Evolutionary conservation across 1,284 basidiomycete genomes (phyloP).

Genomic region (Melampsora americana): DNA sequence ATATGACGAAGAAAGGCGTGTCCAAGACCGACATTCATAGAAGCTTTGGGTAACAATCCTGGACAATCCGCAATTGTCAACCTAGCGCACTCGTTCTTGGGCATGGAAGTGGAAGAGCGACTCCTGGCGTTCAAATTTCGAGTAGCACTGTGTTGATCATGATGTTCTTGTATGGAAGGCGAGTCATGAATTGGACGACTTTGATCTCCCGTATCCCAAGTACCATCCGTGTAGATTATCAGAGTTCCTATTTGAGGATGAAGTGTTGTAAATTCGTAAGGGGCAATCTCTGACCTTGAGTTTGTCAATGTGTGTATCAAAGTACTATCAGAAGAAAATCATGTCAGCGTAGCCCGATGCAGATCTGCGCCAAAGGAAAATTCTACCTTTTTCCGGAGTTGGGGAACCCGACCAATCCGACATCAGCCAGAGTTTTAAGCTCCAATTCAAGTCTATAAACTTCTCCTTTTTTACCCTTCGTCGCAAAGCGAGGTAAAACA

Average conservation of each 20-base stretch:
- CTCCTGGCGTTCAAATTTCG: conserved; percentile 18
- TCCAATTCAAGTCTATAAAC: conserved; percentile 80
- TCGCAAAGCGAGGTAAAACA: conserved; percentile 56
- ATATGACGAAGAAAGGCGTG: conserved; percentile 90
- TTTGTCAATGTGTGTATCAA: conserved; percentile 84
- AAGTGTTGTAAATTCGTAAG: conserved; percentile 90
- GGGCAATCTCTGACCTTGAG: conserved; percentile 80
- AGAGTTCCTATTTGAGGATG: conserved; percentile 90
- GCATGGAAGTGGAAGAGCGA: conserved; percentile 32
- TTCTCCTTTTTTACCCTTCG: conserved; percentile 71
- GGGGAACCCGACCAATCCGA: conserved; percentile 92
- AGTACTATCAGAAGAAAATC: conserved; percentile 58
- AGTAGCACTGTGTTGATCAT: conserved; percentile 58
- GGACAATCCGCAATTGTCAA: conserved; percentile 98
- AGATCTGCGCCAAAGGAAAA: background rate
- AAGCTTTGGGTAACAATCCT: conserved; percentile 78
- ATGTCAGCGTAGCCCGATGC: conserved; percentile 60
- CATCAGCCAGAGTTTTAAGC: conserved; percentile 87
- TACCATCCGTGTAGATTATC: conserved; percentile 74
- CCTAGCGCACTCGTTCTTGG: conserved; percentile 65
- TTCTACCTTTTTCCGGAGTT: conserved; percentile 67
- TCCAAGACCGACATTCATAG: conserved; percentile 84
- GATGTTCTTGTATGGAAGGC: conserved; percentile 38
- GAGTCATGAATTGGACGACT: conserved; percentile 46
- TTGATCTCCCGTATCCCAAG: conserved; percentile 57